Evolutionary conservation across 2,329 filamentous ascomycete genomes (phyloP), one percentile per base, ranked within the genome.

Genomic region (Xylaria multiplex): DNA sequence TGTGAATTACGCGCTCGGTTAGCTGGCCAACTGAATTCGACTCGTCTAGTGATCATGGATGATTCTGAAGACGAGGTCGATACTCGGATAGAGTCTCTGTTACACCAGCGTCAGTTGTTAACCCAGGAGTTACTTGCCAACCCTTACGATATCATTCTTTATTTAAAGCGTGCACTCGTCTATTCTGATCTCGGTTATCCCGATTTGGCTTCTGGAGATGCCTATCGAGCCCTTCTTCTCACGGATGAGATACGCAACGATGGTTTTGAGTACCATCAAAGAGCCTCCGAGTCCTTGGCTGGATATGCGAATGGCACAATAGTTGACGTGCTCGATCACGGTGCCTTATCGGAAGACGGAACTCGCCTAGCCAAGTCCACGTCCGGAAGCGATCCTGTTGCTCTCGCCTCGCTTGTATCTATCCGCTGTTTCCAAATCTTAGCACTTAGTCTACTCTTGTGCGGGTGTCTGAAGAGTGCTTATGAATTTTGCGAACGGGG

Each of bases 161-260:
- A 90, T 70, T 82, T 92, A 62, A 85, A 90, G 69, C 88, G 94
- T 37, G 93, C 93, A 27, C 81, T 86, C 40, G 82, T 91, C 48
- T 89, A 97, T 78, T 86, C 89, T 16, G 82, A 88, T 52, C 84
- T 97, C 53, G 92, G 89, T 43, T 98, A 97, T 78, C 93, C 93
- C 0, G 96, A 99, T 77, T 86, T 99, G 45, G 93, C 93, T 5
- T 90, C 91, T 11, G 93, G 93, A 40, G 94, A 97, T 82, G 93
- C 93, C 5, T 98, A 98, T 77, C 90, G 91, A 62, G 93, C 94
- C 1, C 84, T 98, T n/a, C 86, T 97, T 3, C 82, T 99, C 53
- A 86, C 91, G 16, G 95, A 98, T 75, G 93, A 96, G 70, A 86
- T 93, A 42, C 79, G 85, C 69, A 90, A 96, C 62, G 91, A 95